Conservation (phyloP, 2,329 filamentous ascomycete genomes). For the Ophiostoma tasmaniense region DNA sequence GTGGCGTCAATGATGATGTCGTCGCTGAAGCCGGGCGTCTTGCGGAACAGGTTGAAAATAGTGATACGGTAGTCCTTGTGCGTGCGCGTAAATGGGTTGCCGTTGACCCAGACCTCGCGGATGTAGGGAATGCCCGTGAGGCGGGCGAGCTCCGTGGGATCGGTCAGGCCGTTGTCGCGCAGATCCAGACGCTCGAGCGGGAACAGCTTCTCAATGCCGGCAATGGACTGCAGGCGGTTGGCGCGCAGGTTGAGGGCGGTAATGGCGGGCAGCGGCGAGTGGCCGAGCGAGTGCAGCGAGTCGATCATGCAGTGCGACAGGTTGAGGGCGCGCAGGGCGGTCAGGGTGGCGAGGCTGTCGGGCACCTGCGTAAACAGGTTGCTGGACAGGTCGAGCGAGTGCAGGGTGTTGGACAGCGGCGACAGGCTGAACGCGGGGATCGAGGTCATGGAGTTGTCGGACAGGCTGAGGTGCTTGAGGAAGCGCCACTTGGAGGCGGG, state of each 20-base stretch:
- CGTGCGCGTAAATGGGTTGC: slow-evolving; percentile 85
- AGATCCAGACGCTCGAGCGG: slow-evolving; percentile 86
- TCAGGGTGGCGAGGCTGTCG: slow-evolving; percentile 77
- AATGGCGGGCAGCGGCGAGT: slow-evolving; percentile 84
- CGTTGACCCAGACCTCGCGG: slow-evolving; percentile 82
- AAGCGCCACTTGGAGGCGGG: slow-evolving; percentile 92
- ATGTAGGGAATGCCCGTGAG: slow-evolving; percentile 87
- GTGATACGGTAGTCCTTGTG: slow-evolving; percentile 77
- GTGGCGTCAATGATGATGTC: slow-evolving; percentile 83
- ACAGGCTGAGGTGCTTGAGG: slow-evolving; percentile 79
- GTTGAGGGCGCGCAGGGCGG: slow-evolving; percentile 83
- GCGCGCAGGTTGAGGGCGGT: slow-evolving; percentile 84
- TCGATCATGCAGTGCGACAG: slow-evolving; percentile 97
- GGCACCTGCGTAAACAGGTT: slow-evolving; percentile 94
- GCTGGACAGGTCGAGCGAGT: slow-evolving; percentile 83
- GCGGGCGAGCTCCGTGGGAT: slow-evolving; percentile 82
- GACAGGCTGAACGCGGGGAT: slow-evolving; percentile 67
- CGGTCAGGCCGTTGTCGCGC: slow-evolving; percentile 81
- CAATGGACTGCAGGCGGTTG: slow-evolving; percentile 79
- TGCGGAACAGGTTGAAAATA: slow-evolving; percentile 94
- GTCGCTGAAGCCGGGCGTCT: slow-evolving; percentile 79
- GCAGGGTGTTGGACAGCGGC: slow-evolving; percentile 77
- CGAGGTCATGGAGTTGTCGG: slow-evolving; percentile 81
- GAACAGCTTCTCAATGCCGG: slow-evolving; percentile 79
- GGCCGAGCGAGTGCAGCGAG: slow-evolving; percentile 76